Conservation (phyloP, 805 yeast genomes). For the Hemisphaericaspora nanyangensis region DNA sequence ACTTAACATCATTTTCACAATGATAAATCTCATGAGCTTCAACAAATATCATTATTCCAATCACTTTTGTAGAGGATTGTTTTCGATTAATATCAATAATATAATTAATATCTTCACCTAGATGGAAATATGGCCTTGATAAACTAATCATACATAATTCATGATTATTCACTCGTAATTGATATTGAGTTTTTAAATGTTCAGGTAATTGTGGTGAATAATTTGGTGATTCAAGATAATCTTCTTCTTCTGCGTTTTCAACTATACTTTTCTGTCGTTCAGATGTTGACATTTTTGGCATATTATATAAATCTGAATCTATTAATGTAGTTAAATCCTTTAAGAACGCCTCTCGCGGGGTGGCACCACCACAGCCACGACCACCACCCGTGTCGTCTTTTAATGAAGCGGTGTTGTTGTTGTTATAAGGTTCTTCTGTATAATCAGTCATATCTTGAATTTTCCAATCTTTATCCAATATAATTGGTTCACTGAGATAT, state of each 20-base stretch:
- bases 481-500: slow-evolving; percentile 19
- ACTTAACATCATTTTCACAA: slow-evolving; percentile 9
- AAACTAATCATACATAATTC: slow-evolving; percentile 30
- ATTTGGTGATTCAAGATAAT: slow-evolving; percentile 5
- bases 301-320: slow-evolving; percentile 26
- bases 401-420: background rate
- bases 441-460: slow-evolving; percentile 5
- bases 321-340: slow-evolving; percentile 30
- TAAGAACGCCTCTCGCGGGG: slow-evolving; percentile 17
- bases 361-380: no score
- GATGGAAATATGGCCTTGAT: slow-evolving; percentile 31
- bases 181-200: slow-evolving; percentile 33
- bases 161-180: slow-evolving; percentile 29
- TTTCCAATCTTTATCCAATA: slow-evolving; percentile 28
- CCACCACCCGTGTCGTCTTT: no score
- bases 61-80: slow-evolving; percentile 17
- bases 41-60: slow-evolving; percentile 30
- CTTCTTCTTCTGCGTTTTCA: slow-evolving; percentile 11
- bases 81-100: slow-evolving; percentile 21
- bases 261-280: slow-evolving; percentile 29
- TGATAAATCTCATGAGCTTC: slow-evolving; percentile 40
- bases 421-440: slow-evolving; percentile 3
- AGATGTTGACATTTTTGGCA: slow-evolving; percentile 30
- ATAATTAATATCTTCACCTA: slow-evolving; percentile 38
- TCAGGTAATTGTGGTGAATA: slow-evolving; percentile 23